phyloP scores from a whole-genome alignment of 768 basidiomycete species.

The Mycena amicta region DNA sequence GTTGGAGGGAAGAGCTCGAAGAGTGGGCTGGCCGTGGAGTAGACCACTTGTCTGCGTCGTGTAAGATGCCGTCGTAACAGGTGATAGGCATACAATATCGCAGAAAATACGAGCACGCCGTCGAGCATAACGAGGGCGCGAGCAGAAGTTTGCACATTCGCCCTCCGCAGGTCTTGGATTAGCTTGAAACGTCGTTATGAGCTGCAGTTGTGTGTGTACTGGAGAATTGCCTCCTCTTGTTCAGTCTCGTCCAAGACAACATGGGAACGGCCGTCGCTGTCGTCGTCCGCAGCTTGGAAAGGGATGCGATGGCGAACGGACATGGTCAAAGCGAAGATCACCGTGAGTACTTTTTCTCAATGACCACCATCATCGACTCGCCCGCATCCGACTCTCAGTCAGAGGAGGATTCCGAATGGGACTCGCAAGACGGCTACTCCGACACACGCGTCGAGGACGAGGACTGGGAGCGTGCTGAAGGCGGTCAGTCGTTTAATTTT shows the following conservation, averaged over 20 bases:
- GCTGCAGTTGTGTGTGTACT: not conserved
- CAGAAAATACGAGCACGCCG: slow-evolving; percentile 45
- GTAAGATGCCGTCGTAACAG: not conserved
- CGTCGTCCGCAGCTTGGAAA: slow-evolving; percentile 11
- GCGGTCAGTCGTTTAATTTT: slow-evolving; percentile 52
- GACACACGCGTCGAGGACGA: slow-evolving; percentile 77
- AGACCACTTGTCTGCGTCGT: slow-evolving; percentile 48
- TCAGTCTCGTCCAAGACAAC: slow-evolving; percentile 35
- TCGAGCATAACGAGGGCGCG: slow-evolving; percentile 44
- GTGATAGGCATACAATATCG: slow-evolving; percentile 43
- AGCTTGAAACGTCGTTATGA: slow-evolving; percentile 23
- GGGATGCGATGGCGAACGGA: slow-evolving; percentile 13
- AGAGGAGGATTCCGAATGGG: slow-evolving; percentile 28
- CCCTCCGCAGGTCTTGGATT: slow-evolving; percentile 49
- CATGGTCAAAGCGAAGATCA: not conserved
- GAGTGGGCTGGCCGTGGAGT: slow-evolving; percentile 50
- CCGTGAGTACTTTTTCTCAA: slow-evolving; percentile 24
- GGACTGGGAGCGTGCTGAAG: slow-evolving; percentile 85
- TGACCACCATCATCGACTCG: slow-evolving; percentile 34
- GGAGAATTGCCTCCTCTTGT: slow-evolving; percentile 46
- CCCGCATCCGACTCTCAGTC: not conserved
- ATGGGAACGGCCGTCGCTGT: slow-evolving; percentile 2
- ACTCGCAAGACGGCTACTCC: slow-evolving; percentile 52
- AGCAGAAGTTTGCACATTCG: slow-evolving; percentile 45
- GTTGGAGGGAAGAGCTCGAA: slow-evolving; percentile 44